Base-by-base conservation (phyloP, 371 early-diverging fungal species). In the Mortierella sp. region DNA sequence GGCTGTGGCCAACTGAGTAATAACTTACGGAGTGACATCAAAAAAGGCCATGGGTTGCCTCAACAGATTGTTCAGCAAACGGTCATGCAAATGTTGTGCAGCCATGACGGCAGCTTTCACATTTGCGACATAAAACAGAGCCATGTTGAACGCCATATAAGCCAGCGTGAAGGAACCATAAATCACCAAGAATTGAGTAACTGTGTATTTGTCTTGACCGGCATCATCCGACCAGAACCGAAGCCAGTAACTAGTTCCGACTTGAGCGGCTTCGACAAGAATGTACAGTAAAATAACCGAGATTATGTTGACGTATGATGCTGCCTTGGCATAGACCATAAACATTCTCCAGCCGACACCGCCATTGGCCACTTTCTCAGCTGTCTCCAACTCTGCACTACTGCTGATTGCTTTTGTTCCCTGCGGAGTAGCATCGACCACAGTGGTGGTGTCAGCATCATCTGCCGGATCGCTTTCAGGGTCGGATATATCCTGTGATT, bases 321-420 rank as follows among this genome's bases (percentile, higher is more conserved):
- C 95, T 0, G 95, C 86, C 37, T 90, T 88, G 31, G 91, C 85
- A 77, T 96, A 98, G 22, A 88, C 80, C 57, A 72, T 75, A 81
- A 96, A 96, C 15, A 95, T 93, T 13, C 68, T 71, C 75, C 82
- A 85, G 26, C 84, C 79, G 17, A 97, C 97, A 35, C 89, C 86
- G 17, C 98, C 96, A 71, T 89, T 89, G 17, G 91, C 93, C 54
- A 88, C 85, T 66, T 92, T 92, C 85, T 96, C 96, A n/a, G 87
- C 85, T 2, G 89, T 87, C 56, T 93, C 92, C 42, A 93, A 78
- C 22, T 86, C 82, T 22, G 64, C 69, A 3, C 26, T 63, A 8
- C 62, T 35, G n/a, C n/a, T 28, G 3, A 2, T 47, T 10, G 40
- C 56, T 5, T 51, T 34, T 13, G 45, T 22, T 8, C 32, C 58